Evolutionary conservation across 2,329 filamentous ascomycete species (phyloP), one percentile per base, ranked within the genome.

Genomic region (Cladophialophora chaetospira): DNA sequence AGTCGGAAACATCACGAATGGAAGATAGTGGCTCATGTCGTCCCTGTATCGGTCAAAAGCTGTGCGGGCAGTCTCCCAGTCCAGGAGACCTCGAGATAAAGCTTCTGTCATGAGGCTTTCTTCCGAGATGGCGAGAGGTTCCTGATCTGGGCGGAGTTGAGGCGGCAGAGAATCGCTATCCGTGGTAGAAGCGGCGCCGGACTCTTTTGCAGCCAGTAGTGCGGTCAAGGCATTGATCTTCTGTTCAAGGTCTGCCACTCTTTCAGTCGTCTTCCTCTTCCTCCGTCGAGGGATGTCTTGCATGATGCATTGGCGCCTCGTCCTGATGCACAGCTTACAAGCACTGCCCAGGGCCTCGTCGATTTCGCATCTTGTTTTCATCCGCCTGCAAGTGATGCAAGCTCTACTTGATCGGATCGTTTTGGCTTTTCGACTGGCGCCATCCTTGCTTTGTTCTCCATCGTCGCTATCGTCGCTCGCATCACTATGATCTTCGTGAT

Each of bases 161-260:
- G 8, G 13, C 11, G 36, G 31, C 2, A 17, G n/a, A 19, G 50
- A 19, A 26, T 42, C 36, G 26, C 8, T 44, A 23, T 44, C 42
- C 5, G 42, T 28, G 11, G 23, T 38, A 25, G 35, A 35, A 13
- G 40, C 31, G 10, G 31, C 28, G 4, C 47, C 44, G 5, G 53
- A 15, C 31, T 71, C 68, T 1, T 71, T 71, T 1, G 88, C 83
- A 46, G 89, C 85, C 62, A 96, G 71, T 31, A 86, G 91, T 4
- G 89, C 88, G 4, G 89, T 96, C 69, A 96, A 71, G 5, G 88
- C 88, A 76, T 96, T 90, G 62, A 96, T 93, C 76, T 95, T 95
- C 78, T 87, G 89, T 77, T 96, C 91, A 45, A 96, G 79, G 76
- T 96, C 91, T 5, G 91, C 88, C 10, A 96, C 91, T 50, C 91